phyloP scores from a whole-genome alignment of 148 eudicot species.

The Vaccinium vitisidaea region DNA sequence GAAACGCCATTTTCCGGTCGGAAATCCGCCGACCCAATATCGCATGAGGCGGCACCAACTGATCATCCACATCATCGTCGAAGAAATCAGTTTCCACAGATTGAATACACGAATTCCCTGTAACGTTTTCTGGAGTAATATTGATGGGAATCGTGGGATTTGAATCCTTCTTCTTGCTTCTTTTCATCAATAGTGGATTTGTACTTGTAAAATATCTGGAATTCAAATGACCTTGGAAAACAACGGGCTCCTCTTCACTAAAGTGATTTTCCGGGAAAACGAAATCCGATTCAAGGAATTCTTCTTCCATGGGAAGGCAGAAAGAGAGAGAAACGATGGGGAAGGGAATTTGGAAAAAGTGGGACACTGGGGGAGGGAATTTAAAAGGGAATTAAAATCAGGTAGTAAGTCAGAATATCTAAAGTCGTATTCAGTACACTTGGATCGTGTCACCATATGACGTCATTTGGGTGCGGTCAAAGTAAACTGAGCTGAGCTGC shows the following conservation, averaged over 20 bases:
- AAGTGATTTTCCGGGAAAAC: slow-evolving; percentile 31
- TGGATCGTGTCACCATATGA: slow-evolving; percentile 1
- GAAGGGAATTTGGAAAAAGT: not conserved
- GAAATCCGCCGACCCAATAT: slow-evolving; percentile 39
- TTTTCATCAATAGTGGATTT: no score
- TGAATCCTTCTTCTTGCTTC: slow-evolving; percentile 24
- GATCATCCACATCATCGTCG: slow-evolving; percentile 25
- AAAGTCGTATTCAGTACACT: slow-evolving; percentile 22
- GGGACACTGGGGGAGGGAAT: not conserved
- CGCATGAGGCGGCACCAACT: slow-evolving; percentile 66
- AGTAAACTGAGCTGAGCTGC: no score
- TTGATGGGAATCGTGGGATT: slow-evolving; percentile 28
- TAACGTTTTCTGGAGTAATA: slow-evolving; percentile 25
- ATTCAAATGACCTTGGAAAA: not conserved
- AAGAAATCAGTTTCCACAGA: slow-evolving; percentile 25
- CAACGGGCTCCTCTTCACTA: not conserved
- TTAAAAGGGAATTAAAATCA: not conserved
- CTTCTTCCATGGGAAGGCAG: slow-evolving; percentile 31
- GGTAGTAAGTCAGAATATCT: not conserved
- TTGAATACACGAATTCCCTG: slow-evolving; percentile 20
- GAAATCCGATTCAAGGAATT: slow-evolving; percentile 62
- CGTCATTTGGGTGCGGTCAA: not conserved
- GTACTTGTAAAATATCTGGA: slow-evolving; percentile 8
- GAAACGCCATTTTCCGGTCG: slow-evolving; percentile 42
- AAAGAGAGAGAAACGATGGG: not conserved